phyloP scores from a whole-genome alignment of 2,329 filamentous ascomycete genomes.

The Sclerotinia nivalis region DNA sequence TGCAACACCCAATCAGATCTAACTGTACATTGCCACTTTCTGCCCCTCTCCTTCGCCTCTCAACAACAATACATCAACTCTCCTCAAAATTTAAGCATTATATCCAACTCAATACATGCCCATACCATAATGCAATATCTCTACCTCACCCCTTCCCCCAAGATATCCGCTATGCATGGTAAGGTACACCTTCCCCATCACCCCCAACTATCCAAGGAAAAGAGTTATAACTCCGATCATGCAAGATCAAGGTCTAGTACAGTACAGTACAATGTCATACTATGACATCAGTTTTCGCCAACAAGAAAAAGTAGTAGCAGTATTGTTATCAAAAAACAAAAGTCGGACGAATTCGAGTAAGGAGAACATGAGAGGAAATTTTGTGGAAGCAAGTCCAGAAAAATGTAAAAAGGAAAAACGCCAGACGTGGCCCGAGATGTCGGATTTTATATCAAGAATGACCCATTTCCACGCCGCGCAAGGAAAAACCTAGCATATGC shows the following conservation, averaged over 20 bases:
- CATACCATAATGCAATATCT: constrained; percentile 14
- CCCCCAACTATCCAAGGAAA: constrained; percentile 14
- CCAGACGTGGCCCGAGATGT: background rate
- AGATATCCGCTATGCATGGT: background rate
- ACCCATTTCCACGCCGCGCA: constrained; percentile 16
- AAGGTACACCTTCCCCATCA: background rate
- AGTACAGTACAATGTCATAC: constrained; percentile 14
- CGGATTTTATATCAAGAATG: constrained; percentile 1
- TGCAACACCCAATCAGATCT: background rate
- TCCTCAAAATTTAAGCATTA: constrained; percentile 21
- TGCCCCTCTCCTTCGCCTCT: background rate
- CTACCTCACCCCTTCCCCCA: too few relatives aligned
- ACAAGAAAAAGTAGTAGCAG: constrained; percentile 11
- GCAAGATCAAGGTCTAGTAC: constrained; percentile 17
- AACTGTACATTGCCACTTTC: background rate
- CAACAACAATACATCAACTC: background rate
- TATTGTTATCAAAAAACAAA: constrained; percentile 8
- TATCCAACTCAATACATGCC: constrained; percentile 1
- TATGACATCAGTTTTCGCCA: constrained; percentile 1
- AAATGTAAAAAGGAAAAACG: background rate
- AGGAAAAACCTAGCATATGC: constrained; percentile 19
- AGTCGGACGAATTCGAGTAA: background rate
- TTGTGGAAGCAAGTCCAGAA: constrained; percentile 9
- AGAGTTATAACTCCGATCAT: constrained; percentile 20
- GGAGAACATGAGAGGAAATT: constrained; percentile 14